Conservation (phyloP, 805 yeast genomes). For the Zygosaccharomyces bailii region DNA sequence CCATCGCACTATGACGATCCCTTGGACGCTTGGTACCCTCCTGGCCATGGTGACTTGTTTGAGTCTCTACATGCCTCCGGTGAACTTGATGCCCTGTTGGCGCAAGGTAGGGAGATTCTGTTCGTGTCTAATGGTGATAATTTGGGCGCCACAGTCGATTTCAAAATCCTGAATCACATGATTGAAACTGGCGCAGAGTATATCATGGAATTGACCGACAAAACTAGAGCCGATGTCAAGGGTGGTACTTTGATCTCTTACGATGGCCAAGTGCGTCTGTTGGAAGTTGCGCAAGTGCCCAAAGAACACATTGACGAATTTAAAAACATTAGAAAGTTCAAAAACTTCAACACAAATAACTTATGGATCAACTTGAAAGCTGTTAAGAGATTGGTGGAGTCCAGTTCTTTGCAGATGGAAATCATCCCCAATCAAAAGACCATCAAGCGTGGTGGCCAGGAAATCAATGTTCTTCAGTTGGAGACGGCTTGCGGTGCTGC, state of each 20-base stretch:
- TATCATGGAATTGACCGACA: conserved; percentile 97
- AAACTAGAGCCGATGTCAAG: conserved; percentile 98
- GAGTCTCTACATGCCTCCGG: conserved; percentile 88
- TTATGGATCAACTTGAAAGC: conserved; percentile 96
- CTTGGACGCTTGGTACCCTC: conserved; percentile 94
- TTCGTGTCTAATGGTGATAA: conserved; percentile 98
- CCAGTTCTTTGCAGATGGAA: conserved; percentile 79
- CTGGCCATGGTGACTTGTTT: conserved; percentile 99
- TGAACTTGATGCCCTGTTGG: conserved; percentile 81
- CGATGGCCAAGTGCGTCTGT: conserved; percentile 88
- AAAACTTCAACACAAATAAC: conserved; percentile 96
- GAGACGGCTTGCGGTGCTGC: conserved; percentile 99
- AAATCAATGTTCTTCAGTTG: conserved; percentile 83
- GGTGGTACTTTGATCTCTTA: conserved; percentile 98
- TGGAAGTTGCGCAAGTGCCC: conserved; percentile 93
- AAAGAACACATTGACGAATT: conserved; percentile 97
- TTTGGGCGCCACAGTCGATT: conserved; percentile 96
- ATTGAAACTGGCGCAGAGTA: conserved; percentile 87
- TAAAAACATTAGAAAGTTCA: conserved; percentile 95
- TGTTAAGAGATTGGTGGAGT: conserved; percentile 84
- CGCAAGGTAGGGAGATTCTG: conserved; percentile 89
- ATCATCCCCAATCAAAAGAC: conserved; percentile 94
- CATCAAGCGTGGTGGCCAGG: conserved; percentile 69
- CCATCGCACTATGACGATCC: conserved; percentile 72
- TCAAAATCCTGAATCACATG: conserved; percentile 88